phyloP scores from a whole-genome alignment of 1,284 basidiomycete species.

The Leccinum pallidistipes region DNA sequence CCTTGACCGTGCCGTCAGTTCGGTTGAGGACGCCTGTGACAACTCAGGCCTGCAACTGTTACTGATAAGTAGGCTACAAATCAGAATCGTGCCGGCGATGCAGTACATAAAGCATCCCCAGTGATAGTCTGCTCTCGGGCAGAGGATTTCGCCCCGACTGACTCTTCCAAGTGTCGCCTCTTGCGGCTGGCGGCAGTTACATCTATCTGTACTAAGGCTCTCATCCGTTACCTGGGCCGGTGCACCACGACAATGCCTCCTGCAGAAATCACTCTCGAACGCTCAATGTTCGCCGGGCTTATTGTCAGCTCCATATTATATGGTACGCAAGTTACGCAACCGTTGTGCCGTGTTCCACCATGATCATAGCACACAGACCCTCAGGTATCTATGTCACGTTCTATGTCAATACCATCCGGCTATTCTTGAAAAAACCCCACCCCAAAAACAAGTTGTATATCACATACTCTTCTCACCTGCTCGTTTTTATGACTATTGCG shows the following conservation, averaged over 20 bases:
- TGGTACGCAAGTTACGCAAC: neutral
- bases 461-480: constrained; percentile 2
- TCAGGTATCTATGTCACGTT: constrained; percentile 2
- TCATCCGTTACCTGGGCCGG: neutral
- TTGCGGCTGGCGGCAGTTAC: neutral
- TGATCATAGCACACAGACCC: neutral
- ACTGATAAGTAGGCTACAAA: too few species aligned
- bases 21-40: too few species aligned
- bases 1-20: too few species aligned
- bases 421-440: neutral
- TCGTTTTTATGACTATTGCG: constrained; percentile 2
- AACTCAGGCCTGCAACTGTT: too few species aligned
- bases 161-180: neutral
- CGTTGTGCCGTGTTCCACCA: neutral
- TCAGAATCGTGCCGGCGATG: neutral
- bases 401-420: neutral
- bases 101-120: neutral
- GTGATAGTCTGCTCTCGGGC: too few species aligned
- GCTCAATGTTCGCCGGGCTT: constrained; percentile 2
- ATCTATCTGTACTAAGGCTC: neutral
- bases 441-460: constrained; percentile 2
- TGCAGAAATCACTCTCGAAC: constrained; percentile 1
- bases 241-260: neutral
- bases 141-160: neutral
- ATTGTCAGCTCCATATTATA: constrained; percentile 1